Base-by-base conservation (phyloP, 768 basidiomycete genomes). In the Inosperma sp. region DNA sequence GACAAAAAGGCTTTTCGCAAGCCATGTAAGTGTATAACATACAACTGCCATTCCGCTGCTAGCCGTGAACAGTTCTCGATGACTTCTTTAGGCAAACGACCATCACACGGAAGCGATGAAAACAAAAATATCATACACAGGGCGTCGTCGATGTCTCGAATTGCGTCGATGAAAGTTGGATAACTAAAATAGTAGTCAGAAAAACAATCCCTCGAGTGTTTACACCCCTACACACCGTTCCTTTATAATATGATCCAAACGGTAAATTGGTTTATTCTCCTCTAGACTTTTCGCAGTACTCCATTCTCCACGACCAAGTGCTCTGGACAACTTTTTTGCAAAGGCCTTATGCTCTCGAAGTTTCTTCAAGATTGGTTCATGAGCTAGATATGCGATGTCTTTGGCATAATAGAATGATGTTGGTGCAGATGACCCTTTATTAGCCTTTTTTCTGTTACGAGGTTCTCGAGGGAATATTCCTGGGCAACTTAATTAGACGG, bases 381-480 rank as follows among this genome's bases (percentile, higher is more conserved):
- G 96, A 4, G 92, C 85, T 27, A 99, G 82, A 69, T 95, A 98
- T 50, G 90, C 88, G 57, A 99, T 95, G 65, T 99, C 96, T 72
- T 99, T 99, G 22, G 90, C 76, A 66, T 98, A 97, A 72, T 99
- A 99, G 72, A 98, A 99, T 3, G 93, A 92, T 1, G 96, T 93
- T 4, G 94, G 93, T 0, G 92, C 94, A 46, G 93, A 93, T 3
- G 92, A 95, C 1, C 95, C 96, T 67, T 96, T 98, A 74, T 98
- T 98, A 30, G 95, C 96, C 56, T 83, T 82, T 67, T 97, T 99
- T 60, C 82, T 83, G 70, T 81, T 84, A 39, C 83, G 82, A 21
- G 96, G 96, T 67, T 99, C 96, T 48, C 95, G 89, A 56, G 96
- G 96, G 67, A 95, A 97, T 62, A 99, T 95, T 10, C 95, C 94